These are phyloP conservation scores for Nothophaeocryptopus gaeumannii DNA, from an alignment of 2,329 filamentous ascomycete genomes.

Conservation along the genomic window DNA sequence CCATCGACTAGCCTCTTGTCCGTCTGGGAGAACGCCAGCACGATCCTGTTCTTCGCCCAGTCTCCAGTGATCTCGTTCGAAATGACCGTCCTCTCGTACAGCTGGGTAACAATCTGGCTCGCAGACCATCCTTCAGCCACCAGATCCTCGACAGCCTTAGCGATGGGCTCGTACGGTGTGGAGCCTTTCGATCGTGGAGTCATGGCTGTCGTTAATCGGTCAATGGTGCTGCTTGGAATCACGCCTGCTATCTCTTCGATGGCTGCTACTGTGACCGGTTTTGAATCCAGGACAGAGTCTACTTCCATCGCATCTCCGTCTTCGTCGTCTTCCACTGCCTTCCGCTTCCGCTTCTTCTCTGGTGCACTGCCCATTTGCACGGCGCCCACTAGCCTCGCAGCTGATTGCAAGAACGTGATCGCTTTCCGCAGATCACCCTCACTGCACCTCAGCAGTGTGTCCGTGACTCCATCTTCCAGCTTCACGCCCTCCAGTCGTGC, in stretches of 20 bases:
- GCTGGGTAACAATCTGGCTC: conserved; percentile 76
- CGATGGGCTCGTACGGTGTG: conserved; percentile 64
- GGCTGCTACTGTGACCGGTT: conserved; percentile 67
- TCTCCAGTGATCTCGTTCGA: conserved; percentile 82
- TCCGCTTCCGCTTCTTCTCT: conserved; percentile 41
- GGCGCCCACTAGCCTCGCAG: conserved; percentile 80
- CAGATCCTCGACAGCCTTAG: conserved; percentile 80
- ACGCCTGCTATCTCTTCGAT: conserved; percentile 96
- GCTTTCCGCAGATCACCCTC: conserved; percentile 95
- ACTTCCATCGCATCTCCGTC: conserved; percentile 52
- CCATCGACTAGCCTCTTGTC: conserved; percentile 95
- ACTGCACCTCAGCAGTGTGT: conserved; percentile 79
- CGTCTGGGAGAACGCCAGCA: conserved; percentile 84
- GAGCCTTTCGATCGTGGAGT: conserved; percentile 60
- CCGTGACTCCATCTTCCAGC: conserved; percentile 74
- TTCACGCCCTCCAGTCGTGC: conserved; percentile 72
- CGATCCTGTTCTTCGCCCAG: conserved; percentile 84
- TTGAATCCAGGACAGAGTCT: conserved; percentile 31
- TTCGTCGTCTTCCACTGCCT: conserved; percentile 61
- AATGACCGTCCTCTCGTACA: conserved; percentile 74
- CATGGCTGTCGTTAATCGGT: conserved; percentile 69
- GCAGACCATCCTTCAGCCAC: conserved; percentile 97
- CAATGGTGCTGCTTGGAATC: conserved; percentile 73
- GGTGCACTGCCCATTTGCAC: conserved; percentile 30
- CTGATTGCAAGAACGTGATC: conserved; percentile 93